These are phyloP conservation scores for Colletotrichum sp. DNA, from an alignment of 2,329 filamentous ascomycete species.

Conservation along the genomic window DNA sequence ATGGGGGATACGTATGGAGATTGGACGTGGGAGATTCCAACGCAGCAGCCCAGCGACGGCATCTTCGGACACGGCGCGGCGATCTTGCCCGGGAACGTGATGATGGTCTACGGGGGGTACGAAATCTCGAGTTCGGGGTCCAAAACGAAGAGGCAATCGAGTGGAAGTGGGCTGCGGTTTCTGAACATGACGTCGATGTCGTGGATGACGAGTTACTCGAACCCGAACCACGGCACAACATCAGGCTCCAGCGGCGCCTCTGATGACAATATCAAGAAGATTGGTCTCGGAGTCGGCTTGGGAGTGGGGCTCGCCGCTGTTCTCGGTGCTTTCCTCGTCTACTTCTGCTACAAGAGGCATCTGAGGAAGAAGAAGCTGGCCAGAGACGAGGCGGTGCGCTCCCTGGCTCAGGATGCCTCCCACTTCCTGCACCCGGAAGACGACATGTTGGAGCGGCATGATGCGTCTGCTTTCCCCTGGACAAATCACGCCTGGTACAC, in stretches of 20 bases:
- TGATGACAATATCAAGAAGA: slow-evolving; percentile 39
- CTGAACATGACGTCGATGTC: slow-evolving; percentile 63
- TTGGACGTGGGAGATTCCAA: slow-evolving; percentile 75
- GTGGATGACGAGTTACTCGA: slow-evolving; percentile 57
- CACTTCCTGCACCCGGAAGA: slow-evolving; percentile 47
- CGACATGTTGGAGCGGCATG: slow-evolving; percentile 51
- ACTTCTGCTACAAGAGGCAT: slow-evolving; percentile 54
- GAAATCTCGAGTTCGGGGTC: slow-evolving; percentile 45
- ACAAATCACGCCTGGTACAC: slow-evolving; percentile 47
- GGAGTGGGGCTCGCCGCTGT: slow-evolving; percentile 65
- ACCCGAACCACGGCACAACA: slow-evolving; percentile 37
- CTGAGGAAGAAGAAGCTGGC: slow-evolving; percentile 32
- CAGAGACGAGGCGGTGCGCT: slow-evolving; percentile 51
- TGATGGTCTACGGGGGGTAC: slow-evolving; percentile 72
- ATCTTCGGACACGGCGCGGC: slow-evolving; percentile 69
- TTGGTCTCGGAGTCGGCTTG: slow-evolving; percentile 69
- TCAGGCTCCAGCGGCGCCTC: neutral
- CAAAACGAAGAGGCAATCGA: slow-evolving; percentile 37
- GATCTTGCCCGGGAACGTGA: slow-evolving; percentile 69
- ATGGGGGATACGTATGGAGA: slow-evolving; percentile 77
- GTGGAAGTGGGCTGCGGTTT: slow-evolving; percentile 43
- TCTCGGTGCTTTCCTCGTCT: slow-evolving; percentile 49
- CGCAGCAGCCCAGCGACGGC: slow-evolving; percentile 51
- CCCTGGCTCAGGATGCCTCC: slow-evolving; percentile 54
- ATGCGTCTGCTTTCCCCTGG: slow-evolving; percentile 36